Conservation (phyloP, 495 filamentous ascomycete genomes). For the Terfezia claveryi region DNA sequence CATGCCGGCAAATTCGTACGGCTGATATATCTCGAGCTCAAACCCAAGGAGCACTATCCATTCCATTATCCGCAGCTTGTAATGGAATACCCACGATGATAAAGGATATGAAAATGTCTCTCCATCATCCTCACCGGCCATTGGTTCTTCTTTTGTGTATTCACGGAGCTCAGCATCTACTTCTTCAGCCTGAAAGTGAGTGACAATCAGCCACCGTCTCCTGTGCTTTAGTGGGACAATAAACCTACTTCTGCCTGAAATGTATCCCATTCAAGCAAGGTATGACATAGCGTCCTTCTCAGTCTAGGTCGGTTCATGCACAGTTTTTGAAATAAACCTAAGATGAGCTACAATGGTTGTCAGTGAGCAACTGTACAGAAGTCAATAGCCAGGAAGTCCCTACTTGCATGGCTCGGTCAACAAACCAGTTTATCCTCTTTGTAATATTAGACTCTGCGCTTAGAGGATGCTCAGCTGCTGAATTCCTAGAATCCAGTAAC, state of each 20-base stretch:
- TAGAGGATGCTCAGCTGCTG: constrained; percentile 50
- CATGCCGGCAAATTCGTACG: constrained; percentile 71
- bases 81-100: constrained; percentile 69
- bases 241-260: constrained; percentile 48
- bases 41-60: constrained; percentile 87
- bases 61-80: constrained; percentile 72
- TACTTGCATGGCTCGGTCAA: constrained; percentile 43
- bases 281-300: constrained; percentile 62
- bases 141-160: constrained; percentile 38
- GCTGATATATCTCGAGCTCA: constrained; percentile 71
- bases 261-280: constrained; percentile 60
- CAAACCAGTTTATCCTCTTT: constrained; percentile 57
- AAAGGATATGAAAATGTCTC: constrained; percentile 46
- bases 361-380: constrained; percentile 1
- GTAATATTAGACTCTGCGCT: constrained; percentile 60
- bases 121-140: constrained; percentile 22
- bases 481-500: constrained; percentile 49
- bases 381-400: constrained; percentile 1
- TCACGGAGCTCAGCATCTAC: constrained; percentile 49
- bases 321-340: constrained; percentile 59
- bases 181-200: constrained; percentile 36
- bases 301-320: constrained; percentile 82
- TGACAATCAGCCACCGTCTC: neutral
- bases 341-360: constrained; percentile 36
- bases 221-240: neutral